phyloP scores from a whole-genome alignment of 75 land plant genomes.

The Pinus taeda region DNA sequence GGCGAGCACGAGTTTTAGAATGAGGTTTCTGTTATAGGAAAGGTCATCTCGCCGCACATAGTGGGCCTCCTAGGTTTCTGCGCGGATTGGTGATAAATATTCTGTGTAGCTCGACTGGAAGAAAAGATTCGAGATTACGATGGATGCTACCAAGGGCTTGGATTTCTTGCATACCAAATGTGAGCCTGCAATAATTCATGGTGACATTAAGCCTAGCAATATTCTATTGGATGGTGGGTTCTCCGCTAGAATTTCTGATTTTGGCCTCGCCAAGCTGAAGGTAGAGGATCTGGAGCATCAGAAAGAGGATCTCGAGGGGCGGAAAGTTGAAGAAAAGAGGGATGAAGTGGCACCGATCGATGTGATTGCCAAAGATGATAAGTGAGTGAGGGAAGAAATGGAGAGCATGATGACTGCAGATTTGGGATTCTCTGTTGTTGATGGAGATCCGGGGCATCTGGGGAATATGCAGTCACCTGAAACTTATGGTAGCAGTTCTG shows the following conservation, averaged over 20 bases:
- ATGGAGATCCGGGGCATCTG: constrained; percentile 11
- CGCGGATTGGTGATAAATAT: too few relatives aligned
- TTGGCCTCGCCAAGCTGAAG: too few relatives aligned
- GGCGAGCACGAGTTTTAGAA: too few relatives aligned
- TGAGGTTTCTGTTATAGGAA: too few relatives aligned
- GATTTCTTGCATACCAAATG: constrained; percentile 19
- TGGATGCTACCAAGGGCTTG: too few relatives aligned
- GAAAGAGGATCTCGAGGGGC: constrained; percentile 8
- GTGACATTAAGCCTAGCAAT: constrained; percentile 30
- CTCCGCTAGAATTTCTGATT: constrained; percentile 40
- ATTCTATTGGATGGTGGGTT: constrained; percentile 56
- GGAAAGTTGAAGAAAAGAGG: too few relatives aligned
- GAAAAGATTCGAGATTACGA: too few relatives aligned
- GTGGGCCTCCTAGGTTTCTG: constrained; percentile 52
- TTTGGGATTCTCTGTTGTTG: not conserved
- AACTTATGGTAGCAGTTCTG: constrained; percentile 3
- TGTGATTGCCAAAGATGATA: too few relatives aligned
- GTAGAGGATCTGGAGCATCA: too few relatives aligned
- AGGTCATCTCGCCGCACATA: too few relatives aligned
- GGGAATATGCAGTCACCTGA: constrained; percentile 37
- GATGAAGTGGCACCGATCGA: too few relatives aligned
- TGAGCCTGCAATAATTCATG: constrained; percentile 88
- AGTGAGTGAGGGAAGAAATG: constrained; percentile 26
- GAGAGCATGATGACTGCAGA: constrained; percentile 38
- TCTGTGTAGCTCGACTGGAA: too few relatives aligned